Evolutionary conservation across 495 filamentous ascomycete species (phyloP), one percentile per base, ranked within the genome.

Genomic region (Penicillium cosmopolitanum): DNA sequence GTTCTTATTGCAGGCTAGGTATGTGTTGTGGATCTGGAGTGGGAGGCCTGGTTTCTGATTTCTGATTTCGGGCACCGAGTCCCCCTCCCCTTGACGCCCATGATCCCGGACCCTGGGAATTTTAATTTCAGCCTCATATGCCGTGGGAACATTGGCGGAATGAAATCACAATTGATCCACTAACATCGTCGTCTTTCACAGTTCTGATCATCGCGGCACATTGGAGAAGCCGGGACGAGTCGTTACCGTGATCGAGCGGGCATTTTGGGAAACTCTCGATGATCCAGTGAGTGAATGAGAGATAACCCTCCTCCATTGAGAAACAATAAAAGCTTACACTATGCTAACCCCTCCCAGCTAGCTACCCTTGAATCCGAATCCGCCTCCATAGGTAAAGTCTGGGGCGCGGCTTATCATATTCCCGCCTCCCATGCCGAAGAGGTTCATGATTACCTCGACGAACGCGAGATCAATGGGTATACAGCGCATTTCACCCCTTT

Each of bases 391-490:
- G 85, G 48, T 78, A 90, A 56, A 64, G 90, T 96, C 61, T 97
- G 93, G 91, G 96, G 96, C 56, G 90, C 89, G 4, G 94, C 93
- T 42, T 99, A 97, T 75, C 92, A 93, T 64, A 97, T 99, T 64
- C 77, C 85, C 7, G 66, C 86, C 10, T 76, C 80, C 1, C 83
- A 88, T 58, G 90, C 95, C 15, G 81, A 84, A 58, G 89, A 93
- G 75, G 96, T 97, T 4, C 87, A 90, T 57, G 82, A 89, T 54
- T 93, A 97, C 72, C 91, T 99, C 36, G 93, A 98, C 69, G 93
- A 96, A 56, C 89, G 96, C 13, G 96, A 99, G 76, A 96, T 97
- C 65, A 95, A 98, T 71, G 96, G 96, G 7, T 98, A 98, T 70
- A 89, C 84, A 34, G 92, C 95, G 61, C 91, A 96, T 68, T 91